Percentiles rank a stretch among this genome's conserved stretches.
phyloP scores from a whole-genome alignment of 2,329 filamentous ascomycete genomes.

The Diaporthe capsici region DNA sequence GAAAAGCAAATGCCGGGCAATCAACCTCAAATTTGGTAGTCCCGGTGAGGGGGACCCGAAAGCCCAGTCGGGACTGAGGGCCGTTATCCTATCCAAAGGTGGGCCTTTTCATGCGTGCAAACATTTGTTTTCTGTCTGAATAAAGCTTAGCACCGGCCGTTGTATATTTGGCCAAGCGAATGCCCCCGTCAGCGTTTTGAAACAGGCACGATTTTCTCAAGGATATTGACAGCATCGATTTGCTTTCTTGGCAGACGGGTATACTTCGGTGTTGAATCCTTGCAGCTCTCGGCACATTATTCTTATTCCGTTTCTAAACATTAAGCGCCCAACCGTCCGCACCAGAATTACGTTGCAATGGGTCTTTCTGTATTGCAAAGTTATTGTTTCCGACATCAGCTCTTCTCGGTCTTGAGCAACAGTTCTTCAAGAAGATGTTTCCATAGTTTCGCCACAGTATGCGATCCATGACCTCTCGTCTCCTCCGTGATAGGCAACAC shows the following conservation, averaged over 20 bases:
- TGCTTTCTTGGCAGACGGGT: not conserved
- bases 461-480: constrained; percentile 43
- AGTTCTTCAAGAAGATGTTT: constrained; percentile 34
- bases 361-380: not conserved
- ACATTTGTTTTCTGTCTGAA: constrained; percentile 8
- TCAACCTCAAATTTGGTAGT: not conserved
- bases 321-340: not conserved
- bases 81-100: not conserved
- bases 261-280: not conserved
- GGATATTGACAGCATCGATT: constrained; percentile 9
- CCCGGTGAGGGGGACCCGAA: not conserved
- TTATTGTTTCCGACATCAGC: not conserved
- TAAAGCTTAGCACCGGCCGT: constrained; percentile 12
- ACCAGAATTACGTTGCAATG: not conserved
- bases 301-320: not conserved
- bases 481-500: constrained; percentile 42
- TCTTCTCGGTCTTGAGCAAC: constrained; percentile 18
- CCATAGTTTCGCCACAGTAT: constrained; percentile 43
- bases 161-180: not conserved
- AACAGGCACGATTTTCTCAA: constrained; percentile 13
- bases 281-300: not conserved
- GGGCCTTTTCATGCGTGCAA: constrained; percentile 2
- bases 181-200: not conserved
- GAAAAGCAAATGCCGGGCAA: not conserved
- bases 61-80: constrained; percentile 1